These are phyloP conservation scores for Ceratopteris richardii DNA, from an alignment of 75 land plant genomes.

Conservation along the genomic window DNA sequence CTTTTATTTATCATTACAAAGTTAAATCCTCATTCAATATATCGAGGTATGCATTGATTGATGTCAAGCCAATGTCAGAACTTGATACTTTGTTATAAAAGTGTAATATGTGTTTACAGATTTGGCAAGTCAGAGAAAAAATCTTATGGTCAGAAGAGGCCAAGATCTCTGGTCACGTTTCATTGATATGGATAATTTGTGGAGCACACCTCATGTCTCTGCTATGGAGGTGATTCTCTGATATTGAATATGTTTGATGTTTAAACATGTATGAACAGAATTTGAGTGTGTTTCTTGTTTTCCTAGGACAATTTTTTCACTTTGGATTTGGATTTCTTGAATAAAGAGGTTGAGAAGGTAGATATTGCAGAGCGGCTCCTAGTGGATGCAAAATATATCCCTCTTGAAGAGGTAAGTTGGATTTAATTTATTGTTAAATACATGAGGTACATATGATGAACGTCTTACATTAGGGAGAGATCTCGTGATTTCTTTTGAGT, in stretches of 20 bases:
- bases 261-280: too few relatives aligned
- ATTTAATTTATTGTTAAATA: neutral
- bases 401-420: neutral
- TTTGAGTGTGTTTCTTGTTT: neutral
- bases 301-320: neutral
- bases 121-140: neutral
- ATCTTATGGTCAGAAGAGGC: neutral
- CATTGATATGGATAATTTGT: too few relatives aligned
- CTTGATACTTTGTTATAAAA: neutral
- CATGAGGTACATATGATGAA: too few relatives aligned
- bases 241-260: neutral
- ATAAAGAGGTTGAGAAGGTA: neutral
- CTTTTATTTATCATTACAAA: too few relatives aligned
- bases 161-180: too few relatives aligned
- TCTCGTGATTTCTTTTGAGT: too few relatives aligned
- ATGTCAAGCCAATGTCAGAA: too few relatives aligned
- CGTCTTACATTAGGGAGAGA: too few relatives aligned
- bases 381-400: neutral
- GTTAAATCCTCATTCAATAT: too few relatives aligned
- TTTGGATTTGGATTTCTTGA: neutral
- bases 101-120: neutral
- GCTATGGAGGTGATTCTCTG: neutral
- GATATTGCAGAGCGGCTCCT: constrained; percentile 2
- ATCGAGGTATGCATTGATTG: too few relatives aligned
- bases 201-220: neutral